Evolutionary conservation across 1,139 yeast species (phyloP).

Genomic region (Eremothecium cymbalariae): DNA sequence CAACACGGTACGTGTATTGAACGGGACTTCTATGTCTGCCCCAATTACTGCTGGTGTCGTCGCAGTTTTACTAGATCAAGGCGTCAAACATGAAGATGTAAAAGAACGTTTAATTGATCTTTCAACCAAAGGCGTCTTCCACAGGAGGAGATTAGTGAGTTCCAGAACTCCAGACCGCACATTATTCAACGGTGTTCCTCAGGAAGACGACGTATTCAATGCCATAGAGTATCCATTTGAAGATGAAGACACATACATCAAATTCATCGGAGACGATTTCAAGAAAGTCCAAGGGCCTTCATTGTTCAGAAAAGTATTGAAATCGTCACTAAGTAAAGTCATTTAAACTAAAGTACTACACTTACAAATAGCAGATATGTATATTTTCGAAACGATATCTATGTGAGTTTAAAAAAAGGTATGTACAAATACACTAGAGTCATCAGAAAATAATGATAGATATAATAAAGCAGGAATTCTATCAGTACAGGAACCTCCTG

Average conservation of each 20-base stretch:
- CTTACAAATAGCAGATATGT: not conserved
- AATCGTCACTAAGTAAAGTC: constrained; percentile 5
- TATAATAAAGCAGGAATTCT: too few relatives aligned
- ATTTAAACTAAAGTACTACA: not conserved
- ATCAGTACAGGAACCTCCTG: too few relatives aligned
- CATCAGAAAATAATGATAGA: not conserved
- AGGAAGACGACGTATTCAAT: constrained; percentile 29
- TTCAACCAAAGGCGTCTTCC: constrained; percentile 34
- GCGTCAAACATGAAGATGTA: constrained; percentile 40
- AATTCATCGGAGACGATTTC: constrained; percentile 5
- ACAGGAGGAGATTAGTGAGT: constrained; percentile 33
- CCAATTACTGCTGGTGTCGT: constrained; percentile 72
- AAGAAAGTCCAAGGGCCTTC: constrained; percentile 6
- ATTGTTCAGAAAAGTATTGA: constrained; percentile 4
- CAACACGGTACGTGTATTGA: constrained; percentile 33
- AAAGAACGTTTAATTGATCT: constrained; percentile 35
- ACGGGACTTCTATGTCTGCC: constrained; percentile 88
- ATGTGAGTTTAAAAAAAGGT: not conserved
- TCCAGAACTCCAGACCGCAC: constrained; percentile 43
- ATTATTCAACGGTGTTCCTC: constrained; percentile 36
- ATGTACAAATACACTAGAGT: constrained; percentile 1
- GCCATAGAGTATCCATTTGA: constrained; percentile 21
- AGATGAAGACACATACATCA: constrained; percentile 15
- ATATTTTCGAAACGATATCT: not conserved
- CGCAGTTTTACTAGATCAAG: constrained; percentile 57